Percentiles rank a stretch among this genome's conserved stretches.
These are phyloP conservation scores for Pezicula neosporulosa DNA, from an alignment of 2,329 filamentous ascomycete species.

Conservation along the genomic window DNA sequence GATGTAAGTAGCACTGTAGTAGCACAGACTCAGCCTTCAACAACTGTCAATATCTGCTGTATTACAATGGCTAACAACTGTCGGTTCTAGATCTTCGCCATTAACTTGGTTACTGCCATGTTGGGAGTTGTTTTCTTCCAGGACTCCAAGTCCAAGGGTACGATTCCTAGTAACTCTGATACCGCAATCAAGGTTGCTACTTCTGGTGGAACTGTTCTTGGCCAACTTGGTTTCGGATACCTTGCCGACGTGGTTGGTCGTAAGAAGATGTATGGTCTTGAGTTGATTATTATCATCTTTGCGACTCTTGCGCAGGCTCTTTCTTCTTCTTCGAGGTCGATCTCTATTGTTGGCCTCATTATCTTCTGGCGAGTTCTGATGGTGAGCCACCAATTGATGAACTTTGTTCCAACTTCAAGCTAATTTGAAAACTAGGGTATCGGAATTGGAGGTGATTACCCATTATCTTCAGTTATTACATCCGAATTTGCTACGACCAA, in stretches of 20 bases:
- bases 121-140: slow-evolving; percentile 25
- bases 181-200: slow-evolving; percentile 85
- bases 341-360: slow-evolving; percentile 62
- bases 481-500: slow-evolving; percentile 85
- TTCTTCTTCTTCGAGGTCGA: slow-evolving; percentile 56
- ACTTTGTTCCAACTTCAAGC: slow-evolving; percentile 17
- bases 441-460: slow-evolving; percentile 76
- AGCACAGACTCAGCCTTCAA: background rate
- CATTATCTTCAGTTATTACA: slow-evolving; percentile 78
- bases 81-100: slow-evolving; percentile 28
- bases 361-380: slow-evolving; percentile 82
- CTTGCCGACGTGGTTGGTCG: slow-evolving; percentile 75
- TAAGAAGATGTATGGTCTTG: slow-evolving; percentile 75
- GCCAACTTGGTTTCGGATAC: slow-evolving; percentile 76
- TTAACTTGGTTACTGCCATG: slow-evolving; percentile 27
- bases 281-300: slow-evolving; percentile 77
- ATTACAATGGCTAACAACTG: slow-evolving; percentile 27
- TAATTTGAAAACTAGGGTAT: slow-evolving; percentile 42
- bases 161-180: slow-evolving; percentile 65
- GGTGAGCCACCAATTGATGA: slow-evolving; percentile 27
- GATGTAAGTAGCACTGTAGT: slow-evolving; percentile 72
- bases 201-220: slow-evolving; percentile 78
- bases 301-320: slow-evolving; percentile 71
- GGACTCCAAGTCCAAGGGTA: slow-evolving; percentile 33
- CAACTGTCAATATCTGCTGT: slow-evolving; percentile 42